Evolutionary conservation across 257 asterid species (phyloP).

Genomic region (Solanum medicagineum): DNA sequence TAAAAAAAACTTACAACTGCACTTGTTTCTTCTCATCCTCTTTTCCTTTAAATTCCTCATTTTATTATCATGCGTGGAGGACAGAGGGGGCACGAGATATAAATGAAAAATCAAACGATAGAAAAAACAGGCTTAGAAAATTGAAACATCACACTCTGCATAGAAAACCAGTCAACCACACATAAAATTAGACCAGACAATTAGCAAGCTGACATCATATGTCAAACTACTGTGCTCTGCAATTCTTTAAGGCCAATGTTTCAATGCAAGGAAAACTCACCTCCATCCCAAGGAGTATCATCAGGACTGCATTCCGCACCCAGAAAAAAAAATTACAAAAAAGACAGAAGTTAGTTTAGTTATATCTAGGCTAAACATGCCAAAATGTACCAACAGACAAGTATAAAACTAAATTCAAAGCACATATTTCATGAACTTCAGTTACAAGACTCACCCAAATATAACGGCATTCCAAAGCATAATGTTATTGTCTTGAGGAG

Average conservation of each 20-base stretch:
- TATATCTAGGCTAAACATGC: background rate
- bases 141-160: background rate
- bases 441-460: conserved; percentile 41
- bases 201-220: background rate
- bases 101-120: background rate
- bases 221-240: background rate
- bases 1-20: background rate
- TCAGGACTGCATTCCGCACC: conserved; percentile 56
- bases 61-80: background rate
- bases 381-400: background rate
- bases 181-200: background rate
- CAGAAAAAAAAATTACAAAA: conserved; percentile 18
- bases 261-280: conserved; percentile 32
- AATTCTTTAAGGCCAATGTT: background rate
- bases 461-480: conserved; percentile 82
- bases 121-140: background rate
- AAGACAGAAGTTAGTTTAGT: conserved; percentile 11
- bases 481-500: conserved; percentile 68
- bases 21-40: background rate
- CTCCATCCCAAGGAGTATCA: conserved; percentile 94
- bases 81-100: background rate
- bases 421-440: background rate
- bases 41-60: background rate
- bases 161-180: background rate
- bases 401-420: background rate